Percentiles rank a stretch among this genome's conserved stretches.
phyloP scores from a whole-genome alignment of 2,329 filamentous ascomycete species.

The Colletotrichum endophyticum region DNA sequence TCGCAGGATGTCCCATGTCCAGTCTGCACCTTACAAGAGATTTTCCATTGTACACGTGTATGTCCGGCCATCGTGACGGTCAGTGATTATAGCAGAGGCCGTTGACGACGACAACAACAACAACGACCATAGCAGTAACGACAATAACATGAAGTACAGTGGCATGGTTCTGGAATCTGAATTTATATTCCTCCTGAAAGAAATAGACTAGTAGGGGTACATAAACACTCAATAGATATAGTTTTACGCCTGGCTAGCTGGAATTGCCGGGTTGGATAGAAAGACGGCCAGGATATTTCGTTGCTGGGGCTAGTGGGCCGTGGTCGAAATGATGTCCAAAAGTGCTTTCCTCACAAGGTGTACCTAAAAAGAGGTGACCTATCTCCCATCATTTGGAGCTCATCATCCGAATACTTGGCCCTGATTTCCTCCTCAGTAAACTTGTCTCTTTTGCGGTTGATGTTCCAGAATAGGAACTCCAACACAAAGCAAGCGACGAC shows the following conservation, averaged over 20 bases:
- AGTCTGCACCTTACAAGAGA: accelerated
- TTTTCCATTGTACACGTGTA: no score
- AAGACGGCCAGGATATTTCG: not conserved
- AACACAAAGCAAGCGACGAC: constrained; percentile 32
- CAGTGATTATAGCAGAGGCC: not conserved
- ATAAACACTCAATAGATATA: accelerated
- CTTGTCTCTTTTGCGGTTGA: constrained; percentile 28
- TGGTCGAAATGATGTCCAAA: not conserved
- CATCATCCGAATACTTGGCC: constrained; percentile 30
- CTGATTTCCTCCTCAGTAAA: constrained; percentile 23
- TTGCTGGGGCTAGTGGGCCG: not conserved
- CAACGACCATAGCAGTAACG: no score
- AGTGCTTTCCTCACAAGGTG: not conserved
- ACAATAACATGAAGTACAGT: not conserved
- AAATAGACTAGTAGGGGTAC: not conserved
- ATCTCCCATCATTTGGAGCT: constrained; percentile 36
- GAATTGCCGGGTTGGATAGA: not conserved
- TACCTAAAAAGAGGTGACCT: constrained; percentile 3
- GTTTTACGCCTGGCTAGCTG: accelerated
- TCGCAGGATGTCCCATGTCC: not conserved
- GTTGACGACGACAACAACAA: not conserved
- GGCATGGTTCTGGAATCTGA: accelerated
- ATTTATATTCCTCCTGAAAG: accelerated
- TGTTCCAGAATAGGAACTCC: constrained; percentile 29
- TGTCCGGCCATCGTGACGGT: no score